Conservation (phyloP, 2,329 filamentous ascomycete species). For the Alternaria panax region DNA sequence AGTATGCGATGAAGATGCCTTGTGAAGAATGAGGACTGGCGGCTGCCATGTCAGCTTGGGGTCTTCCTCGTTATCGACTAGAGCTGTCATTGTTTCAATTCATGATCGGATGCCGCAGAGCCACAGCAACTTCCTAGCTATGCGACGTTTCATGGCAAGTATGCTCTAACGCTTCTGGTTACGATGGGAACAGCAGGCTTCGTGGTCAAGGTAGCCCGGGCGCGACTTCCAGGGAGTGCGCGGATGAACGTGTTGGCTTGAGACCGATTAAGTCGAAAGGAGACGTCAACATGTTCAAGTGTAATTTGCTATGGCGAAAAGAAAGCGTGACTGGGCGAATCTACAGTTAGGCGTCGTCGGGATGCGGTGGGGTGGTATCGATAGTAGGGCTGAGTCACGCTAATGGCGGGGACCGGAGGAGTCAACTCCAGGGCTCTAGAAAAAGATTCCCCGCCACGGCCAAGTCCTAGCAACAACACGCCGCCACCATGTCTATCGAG, state of each 20-base stretch:
- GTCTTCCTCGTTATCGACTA: neutral
- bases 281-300: neutral
- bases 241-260: neutral
- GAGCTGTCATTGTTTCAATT: constrained; percentile 23
- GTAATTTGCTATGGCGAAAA: neutral
- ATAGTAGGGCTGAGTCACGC: constrained; percentile 32
- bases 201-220: neutral
- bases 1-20: neutral
- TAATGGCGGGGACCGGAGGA: constrained; percentile 25
- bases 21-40: neutral
- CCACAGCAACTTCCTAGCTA: neutral
- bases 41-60: neutral
- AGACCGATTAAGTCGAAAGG: neutral
- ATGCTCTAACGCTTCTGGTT: neutral
- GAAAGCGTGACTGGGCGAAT: too few relatives aligned
- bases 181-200: neutral
- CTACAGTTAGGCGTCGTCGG: neutral
- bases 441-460: constrained; percentile 41
- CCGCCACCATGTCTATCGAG: constrained; percentile 76
- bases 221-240: too few relatives aligned
- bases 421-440: constrained; percentile 29
- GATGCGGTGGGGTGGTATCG: constrained; percentile 22
- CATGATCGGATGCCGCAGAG: neutral
- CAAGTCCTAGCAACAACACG: constrained; percentile 26
- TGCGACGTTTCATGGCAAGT: constrained; percentile 3